These are phyloP conservation scores for Aspergillus melleus DNA, from an alignment of 2,329 filamentous ascomycete species.

Conservation along the genomic window DNA sequence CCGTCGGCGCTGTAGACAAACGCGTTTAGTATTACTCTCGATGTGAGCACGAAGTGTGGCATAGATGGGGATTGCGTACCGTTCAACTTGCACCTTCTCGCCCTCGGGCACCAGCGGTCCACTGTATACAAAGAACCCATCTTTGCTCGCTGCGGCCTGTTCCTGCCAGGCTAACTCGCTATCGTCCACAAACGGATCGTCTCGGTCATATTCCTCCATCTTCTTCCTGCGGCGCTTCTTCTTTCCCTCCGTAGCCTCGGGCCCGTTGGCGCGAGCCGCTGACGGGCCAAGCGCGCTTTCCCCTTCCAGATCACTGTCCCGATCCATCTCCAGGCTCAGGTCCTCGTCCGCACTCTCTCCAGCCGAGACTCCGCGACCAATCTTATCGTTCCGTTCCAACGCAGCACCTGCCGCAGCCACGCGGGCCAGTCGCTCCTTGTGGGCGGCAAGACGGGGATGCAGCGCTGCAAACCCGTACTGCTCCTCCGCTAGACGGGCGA, in stretches of 20 bases:
- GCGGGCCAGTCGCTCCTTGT: slow-evolving; percentile 80
- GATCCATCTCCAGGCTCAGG: slow-evolving; percentile 87
- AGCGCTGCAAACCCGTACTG: slow-evolving; percentile 93
- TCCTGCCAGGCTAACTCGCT: slow-evolving; percentile 95
- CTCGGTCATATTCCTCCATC: slow-evolving; percentile 66
- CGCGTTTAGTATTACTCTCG: slow-evolving; percentile 19
- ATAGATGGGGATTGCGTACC: slow-evolving; percentile 44
- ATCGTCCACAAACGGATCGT: slow-evolving; percentile 77
- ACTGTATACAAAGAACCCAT: slow-evolving; percentile 97
- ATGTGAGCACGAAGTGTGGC: slow-evolving; percentile 11
- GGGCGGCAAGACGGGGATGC: slow-evolving; percentile 85
- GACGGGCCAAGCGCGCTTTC: slow-evolving; percentile 43
- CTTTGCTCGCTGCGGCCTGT: slow-evolving; percentile 87
- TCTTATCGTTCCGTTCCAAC: slow-evolving; percentile 71
- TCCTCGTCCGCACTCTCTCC: slow-evolving; percentile 78
- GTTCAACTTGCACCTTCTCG: slow-evolving; percentile 69
- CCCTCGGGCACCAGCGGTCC: slow-evolving; percentile 86
- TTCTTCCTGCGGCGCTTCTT: slow-evolving; percentile 74
- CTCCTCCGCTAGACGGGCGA: slow-evolving; percentile 88
- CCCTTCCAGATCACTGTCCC: slow-evolving; percentile 57
- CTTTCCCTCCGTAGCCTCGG: slow-evolving; percentile 61
- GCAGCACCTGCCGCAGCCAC: slow-evolving; percentile 87
- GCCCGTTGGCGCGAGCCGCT: slow-evolving; percentile 53
- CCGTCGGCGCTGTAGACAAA: slow-evolving; percentile 63
- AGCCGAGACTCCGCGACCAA: slow-evolving; percentile 62